phyloP scores from a whole-genome alignment of 129 eudicot genomes.

The Flaveria linearis region DNA sequence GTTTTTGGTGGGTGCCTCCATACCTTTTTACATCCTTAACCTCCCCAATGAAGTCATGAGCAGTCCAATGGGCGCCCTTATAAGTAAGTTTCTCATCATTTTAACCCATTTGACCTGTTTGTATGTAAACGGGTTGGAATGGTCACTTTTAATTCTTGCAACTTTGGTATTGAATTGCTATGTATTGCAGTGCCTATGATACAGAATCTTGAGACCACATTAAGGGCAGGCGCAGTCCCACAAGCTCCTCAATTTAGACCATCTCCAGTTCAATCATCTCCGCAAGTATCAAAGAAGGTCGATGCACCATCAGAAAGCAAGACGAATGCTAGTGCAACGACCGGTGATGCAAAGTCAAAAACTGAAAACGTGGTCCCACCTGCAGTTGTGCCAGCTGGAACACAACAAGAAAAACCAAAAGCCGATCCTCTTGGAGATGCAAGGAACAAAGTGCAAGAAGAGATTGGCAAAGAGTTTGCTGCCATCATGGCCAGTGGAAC shows the following conservation, averaged over 20 bases:
- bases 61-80: slow-evolving; percentile 85
- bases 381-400: slow-evolving; percentile 43
- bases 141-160: neutral
- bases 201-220: slow-evolving; percentile 75
- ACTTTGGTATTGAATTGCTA: neutral
- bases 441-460: slow-evolving; percentile 79
- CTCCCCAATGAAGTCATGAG: slow-evolving; percentile 89
- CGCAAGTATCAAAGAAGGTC: slow-evolving; percentile 25
- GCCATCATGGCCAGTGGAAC: slow-evolving; percentile 88
- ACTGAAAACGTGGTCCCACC: slow-evolving; percentile 25
- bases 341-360: slow-evolving; percentile 6
- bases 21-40: slow-evolving; percentile 79
- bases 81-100: slow-evolving; percentile 48
- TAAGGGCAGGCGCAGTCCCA: slow-evolving; percentile 83
- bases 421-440: slow-evolving; percentile 77
- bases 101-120: neutral
- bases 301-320: slow-evolving; percentile 25
- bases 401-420: slow-evolving; percentile 29
- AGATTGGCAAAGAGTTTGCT: slow-evolving; percentile 68
- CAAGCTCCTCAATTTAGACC: slow-evolving; percentile 85
- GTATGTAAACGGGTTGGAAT: neutral
- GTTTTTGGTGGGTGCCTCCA: slow-evolving; percentile 66
- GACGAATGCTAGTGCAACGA: slow-evolving; percentile 3
- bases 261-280: slow-evolving; percentile 32
- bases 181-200: slow-evolving; percentile 88